Percentiles rank a stretch among this genome's conserved stretches.
Evolutionary conservation across 2,329 filamentous ascomycete species (phyloP).

Genomic region (Ceratocystis colombiana): DNA sequence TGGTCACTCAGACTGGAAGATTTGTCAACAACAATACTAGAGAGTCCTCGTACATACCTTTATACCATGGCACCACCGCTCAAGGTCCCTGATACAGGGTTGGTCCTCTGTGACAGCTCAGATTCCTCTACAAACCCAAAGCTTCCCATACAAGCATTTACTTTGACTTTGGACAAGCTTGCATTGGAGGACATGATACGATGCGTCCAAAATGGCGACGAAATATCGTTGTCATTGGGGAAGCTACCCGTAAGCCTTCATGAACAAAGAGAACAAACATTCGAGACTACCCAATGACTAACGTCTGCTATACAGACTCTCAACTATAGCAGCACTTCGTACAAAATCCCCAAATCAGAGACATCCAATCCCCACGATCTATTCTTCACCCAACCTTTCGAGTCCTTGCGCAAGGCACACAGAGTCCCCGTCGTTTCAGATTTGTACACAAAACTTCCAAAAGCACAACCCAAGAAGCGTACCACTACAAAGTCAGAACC

Average conservation of each 20-base stretch:
- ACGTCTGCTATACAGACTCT: slow-evolving; percentile 38
- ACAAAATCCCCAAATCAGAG: slow-evolving; percentile 38
- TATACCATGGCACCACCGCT: slow-evolving; percentile 52
- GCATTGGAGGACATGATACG: slow-evolving; percentile 54
- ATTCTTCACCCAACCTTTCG: slow-evolving; percentile 45
- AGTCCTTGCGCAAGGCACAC: slow-evolving; percentile 39
- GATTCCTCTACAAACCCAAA: slow-evolving; percentile 34
- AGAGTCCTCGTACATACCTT: slow-evolving; percentile 34
- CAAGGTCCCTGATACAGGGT: slow-evolving; percentile 47
- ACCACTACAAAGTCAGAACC: slow-evolving; percentile 28
- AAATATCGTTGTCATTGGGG: slow-evolving; percentile 49
- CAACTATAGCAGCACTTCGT: slow-evolving; percentile 43
- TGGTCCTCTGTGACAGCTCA: slow-evolving; percentile 44
- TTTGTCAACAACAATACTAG: not conserved
- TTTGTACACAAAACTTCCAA: slow-evolving; percentile 35
- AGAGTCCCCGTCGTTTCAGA: slow-evolving; percentile 44
- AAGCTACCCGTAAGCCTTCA: slow-evolving; percentile 46
- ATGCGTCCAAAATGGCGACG: slow-evolving; percentile 47
- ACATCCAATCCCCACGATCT: slow-evolving; percentile 46
- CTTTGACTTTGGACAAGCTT: slow-evolving; percentile 47
- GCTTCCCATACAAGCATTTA: slow-evolving; percentile 47
- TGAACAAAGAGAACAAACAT: not conserved
- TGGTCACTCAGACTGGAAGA: no score
- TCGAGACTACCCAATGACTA: slow-evolving; percentile 5
- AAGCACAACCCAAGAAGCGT: slow-evolving; percentile 18